These are phyloP conservation scores for Scheffersomyces quercinus DNA, from an alignment of 1,139 yeast genomes.

Conservation along the genomic window DNA sequence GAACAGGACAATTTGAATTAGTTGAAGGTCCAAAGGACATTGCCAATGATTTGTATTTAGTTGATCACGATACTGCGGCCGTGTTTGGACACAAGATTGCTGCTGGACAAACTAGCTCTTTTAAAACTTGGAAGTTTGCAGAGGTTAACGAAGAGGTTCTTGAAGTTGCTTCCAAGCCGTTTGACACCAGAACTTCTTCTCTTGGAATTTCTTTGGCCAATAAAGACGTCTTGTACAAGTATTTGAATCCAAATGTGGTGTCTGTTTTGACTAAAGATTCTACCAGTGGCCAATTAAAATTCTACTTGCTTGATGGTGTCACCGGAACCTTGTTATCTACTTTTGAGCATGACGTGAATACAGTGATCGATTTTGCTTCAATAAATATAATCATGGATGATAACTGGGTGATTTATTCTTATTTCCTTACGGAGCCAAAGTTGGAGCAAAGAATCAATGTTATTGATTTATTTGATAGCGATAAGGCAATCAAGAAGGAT, in stretches of 20 bases:
- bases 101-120: slow-evolving; percentile 13
- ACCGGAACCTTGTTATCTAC: slow-evolving; percentile 66
- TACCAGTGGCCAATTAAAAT: slow-evolving; percentile 26
- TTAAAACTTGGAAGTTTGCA: slow-evolving; percentile 30
- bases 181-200: slow-evolving; percentile 54
- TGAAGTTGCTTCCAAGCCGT: slow-evolving; percentile 27
- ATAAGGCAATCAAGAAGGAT: slow-evolving; percentile 15
- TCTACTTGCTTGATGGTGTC: slow-evolving; percentile 64
- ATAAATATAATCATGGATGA: slow-evolving; percentile 70
- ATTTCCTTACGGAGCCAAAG: slow-evolving; percentile 51
- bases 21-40: not conserved
- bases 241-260: slow-evolving; percentile 69
- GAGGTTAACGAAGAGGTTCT: slow-evolving; percentile 19
- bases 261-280: slow-evolving; percentile 52
- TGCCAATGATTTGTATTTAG: slow-evolving; percentile 16
- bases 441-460: slow-evolving; percentile 64
- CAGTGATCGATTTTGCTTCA: slow-evolving; percentile 35
- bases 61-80: slow-evolving; percentile 12
- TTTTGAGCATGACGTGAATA: slow-evolving; percentile 41
- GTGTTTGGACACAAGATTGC: slow-evolving; percentile 26
- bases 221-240: slow-evolving; percentile 80
- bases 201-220: slow-evolving; percentile 71
- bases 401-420: slow-evolving; percentile 79
- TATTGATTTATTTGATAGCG: slow-evolving; percentile 75
- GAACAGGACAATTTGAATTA: not conserved